Conservation (phyloP, 306 rosid genomes). For the Datisca glomerata region DNA sequence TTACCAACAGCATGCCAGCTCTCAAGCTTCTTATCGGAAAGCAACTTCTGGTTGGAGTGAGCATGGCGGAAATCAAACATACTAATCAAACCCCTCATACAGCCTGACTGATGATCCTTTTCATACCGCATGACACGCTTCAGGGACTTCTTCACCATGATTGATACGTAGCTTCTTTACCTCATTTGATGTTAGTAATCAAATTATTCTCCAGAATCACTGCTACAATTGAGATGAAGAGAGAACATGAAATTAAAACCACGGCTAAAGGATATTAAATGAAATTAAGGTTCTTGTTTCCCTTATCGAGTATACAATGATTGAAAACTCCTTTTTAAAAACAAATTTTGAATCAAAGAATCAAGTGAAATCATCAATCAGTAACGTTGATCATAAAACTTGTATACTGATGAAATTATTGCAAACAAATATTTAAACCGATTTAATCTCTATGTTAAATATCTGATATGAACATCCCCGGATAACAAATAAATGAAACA, state of each 20-base stretch:
- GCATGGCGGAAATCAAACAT: constrained; percentile 92
- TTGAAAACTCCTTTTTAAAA: too few species aligned
- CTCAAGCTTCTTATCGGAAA: constrained; percentile 62
- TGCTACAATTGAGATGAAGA: constrained; percentile 22
- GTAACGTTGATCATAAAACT: not conserved
- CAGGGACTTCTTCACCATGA: constrained; percentile 72
- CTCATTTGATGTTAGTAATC: constrained; percentile 7
- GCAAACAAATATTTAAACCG: too few species aligned
- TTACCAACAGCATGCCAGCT: constrained; percentile 54
- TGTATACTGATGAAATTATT: not conserved
- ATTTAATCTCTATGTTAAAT: too few species aligned
- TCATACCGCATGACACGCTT: constrained; percentile 57
- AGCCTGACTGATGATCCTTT: constrained; percentile 85
- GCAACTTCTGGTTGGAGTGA: constrained; percentile 52
- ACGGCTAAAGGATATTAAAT: too few species aligned
- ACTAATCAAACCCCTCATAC: constrained; percentile 97
- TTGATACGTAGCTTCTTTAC: constrained; percentile 9
- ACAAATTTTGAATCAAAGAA: too few species aligned
- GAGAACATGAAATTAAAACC: constrained; percentile 13
- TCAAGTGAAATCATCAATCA: not conserved
- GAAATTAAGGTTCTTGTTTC: too few species aligned
- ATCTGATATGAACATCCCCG: too few species aligned
- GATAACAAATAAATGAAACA: too few species aligned
- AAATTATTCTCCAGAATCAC: constrained; percentile 17
- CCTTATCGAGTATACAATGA: too few species aligned